Percentiles rank a stretch among this genome's conserved stretches.
Conservation (phyloP, 139 green algal genomes). For the Closterium sp. region DNA sequence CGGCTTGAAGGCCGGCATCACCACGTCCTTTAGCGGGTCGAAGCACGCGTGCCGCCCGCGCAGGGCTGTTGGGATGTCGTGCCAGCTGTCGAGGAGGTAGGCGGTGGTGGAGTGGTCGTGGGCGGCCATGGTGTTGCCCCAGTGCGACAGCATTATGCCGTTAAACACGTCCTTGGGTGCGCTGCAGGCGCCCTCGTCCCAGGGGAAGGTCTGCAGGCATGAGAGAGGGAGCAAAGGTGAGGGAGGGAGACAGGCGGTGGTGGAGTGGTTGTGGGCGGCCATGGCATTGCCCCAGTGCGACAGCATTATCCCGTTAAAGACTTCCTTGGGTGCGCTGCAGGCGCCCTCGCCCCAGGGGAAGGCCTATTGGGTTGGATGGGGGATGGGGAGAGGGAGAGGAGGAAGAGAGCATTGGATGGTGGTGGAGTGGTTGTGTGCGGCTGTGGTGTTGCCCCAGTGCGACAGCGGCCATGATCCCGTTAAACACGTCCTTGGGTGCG, state of each 20-base stretch:
- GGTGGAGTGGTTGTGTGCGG: too few relatives aligned
- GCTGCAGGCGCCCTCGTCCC: constrained; percentile 26
- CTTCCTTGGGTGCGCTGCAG: background rate
- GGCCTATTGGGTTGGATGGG: background rate
- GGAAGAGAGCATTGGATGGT: too few relatives aligned
- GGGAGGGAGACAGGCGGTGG: too few relatives aligned
- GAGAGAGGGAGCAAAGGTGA: background rate
- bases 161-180: constrained; percentile 2
- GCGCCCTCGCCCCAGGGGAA: background rate
- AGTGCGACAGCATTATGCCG: constrained; percentile 11
- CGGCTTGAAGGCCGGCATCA: constrained; percentile 31
- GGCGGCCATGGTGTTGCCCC: constrained; percentile 30
- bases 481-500: background rate
- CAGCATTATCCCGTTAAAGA: background rate
- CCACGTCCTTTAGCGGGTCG: constrained; percentile 18
- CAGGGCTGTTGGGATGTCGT: constrained; percentile 7
- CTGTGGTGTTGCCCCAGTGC: background rate
- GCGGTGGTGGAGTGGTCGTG: constrained; percentile 1
- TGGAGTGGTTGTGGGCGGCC: background rate
- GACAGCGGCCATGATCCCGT: background rate
- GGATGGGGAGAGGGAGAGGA: too few relatives aligned
- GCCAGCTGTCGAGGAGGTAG: background rate
- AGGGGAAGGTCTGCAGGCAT: background rate
- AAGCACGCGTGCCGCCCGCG: constrained; percentile 22
- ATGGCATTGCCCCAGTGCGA: background rate